Base-by-base conservation (phyloP, 2,329 filamentous ascomycete genomes). In the Emericellopsis atlantica region DNA sequence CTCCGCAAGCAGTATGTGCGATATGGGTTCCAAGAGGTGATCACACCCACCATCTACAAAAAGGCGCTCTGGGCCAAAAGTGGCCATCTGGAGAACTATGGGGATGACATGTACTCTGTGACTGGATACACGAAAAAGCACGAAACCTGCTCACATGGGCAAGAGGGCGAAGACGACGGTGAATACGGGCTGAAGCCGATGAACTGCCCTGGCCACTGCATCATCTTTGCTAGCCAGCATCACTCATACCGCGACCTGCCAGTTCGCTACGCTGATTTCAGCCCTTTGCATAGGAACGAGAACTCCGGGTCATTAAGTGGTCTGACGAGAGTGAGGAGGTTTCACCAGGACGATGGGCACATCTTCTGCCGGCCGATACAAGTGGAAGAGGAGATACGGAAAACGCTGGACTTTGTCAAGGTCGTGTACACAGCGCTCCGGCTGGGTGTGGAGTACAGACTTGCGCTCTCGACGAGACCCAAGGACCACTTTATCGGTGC, bases 41-140 rank as follows among this genome's bases (percentile, higher is more conserved):
- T 94, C 50, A 92, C 86, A 7, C 87, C 88, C 2, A 92, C 80
- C 38, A 92, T 94, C 54, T 94, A 92, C 68, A 94, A 93, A 55
- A 85, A 84, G 57, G 79, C 83, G 6, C 64, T 94, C 24, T 94
- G 87, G 88, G 79, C 84, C 52, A 81, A 79, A 49, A 92, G 85
- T 0, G 87, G 87, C 2, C 87, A 94, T 50, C 79, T 89, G 69
- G 80, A 90, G 42, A 93, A 93, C 57, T 94, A 93, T 62, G 81
- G 84, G 44, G 81, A 93, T 53, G 86, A 94, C 54, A 94, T 94
- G 88, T 94, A 89, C 60, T 80, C 83, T 41, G 87, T 94, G 23
- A 77, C 67, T 10, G 74, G 76, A 37, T 70, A 50, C 47, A 65
- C 46, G 51, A 39, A 37, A 9, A 37, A 40, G 4, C 36, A 40